A percentile compares a stretch with the other conserved stretches of the same genome.
phyloP scores from a whole-genome alignment of 1,284 basidiomycete genomes.

The Rhodotorula sp. region DNA sequence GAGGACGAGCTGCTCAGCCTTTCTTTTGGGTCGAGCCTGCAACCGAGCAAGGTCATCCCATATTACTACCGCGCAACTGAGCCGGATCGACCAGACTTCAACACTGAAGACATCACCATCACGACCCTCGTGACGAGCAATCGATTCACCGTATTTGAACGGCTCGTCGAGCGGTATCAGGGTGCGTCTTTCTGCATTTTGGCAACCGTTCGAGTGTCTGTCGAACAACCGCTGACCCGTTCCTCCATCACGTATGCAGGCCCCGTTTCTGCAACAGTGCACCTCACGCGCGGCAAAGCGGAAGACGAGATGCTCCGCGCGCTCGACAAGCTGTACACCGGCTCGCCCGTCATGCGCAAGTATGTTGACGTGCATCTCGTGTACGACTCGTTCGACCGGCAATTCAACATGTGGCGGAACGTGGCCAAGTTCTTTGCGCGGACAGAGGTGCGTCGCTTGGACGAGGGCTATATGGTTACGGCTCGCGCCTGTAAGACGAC shows the following conservation, averaged over 20 bases:
- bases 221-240: not conserved
- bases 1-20: conserved; percentile 45
- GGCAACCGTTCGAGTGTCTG: not conserved
- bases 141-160: conserved; percentile 66
- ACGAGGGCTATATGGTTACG: not conserved
- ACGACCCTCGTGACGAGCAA: conserved; percentile 78
- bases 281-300: conserved; percentile 55
- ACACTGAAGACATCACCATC: conserved; percentile 68
- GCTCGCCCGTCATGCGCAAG: conserved; percentile 61
- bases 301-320: conserved; percentile 57
- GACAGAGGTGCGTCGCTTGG: conserved; percentile 54
- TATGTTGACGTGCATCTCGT: conserved; percentile 84
- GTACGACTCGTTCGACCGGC: conserved; percentile 71
- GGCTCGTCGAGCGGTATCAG: conserved; percentile 67
- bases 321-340: conserved; percentile 64
- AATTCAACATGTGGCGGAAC: conserved; percentile 84
- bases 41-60: conserved; percentile 69
- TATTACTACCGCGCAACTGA: conserved; percentile 67
- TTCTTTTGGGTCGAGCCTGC: conserved; percentile 42
- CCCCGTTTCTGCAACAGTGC: conserved; percentile 75
- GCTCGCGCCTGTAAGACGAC: not conserved
- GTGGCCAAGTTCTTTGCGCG: conserved; percentile 73
- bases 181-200: conserved; percentile 53
- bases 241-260: conserved; percentile 53
- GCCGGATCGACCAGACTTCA: conserved; percentile 51